Percentiles rank a stretch among this genome's conserved stretches.
Conservation (phyloP, 331 rosid species). For the Rhamnella rubrinervis region DNA sequence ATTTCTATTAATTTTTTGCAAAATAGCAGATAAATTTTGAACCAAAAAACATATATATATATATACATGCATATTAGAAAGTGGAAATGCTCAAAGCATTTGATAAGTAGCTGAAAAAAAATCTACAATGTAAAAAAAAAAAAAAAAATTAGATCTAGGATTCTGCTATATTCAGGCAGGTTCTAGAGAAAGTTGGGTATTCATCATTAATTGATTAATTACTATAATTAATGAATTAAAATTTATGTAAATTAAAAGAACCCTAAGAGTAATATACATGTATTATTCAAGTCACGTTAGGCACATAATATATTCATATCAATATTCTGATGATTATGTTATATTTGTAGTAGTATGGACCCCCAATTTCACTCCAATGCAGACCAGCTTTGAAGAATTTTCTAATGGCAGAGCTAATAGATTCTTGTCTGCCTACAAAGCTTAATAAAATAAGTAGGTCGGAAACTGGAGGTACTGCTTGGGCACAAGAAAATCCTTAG, state of each 20-base stretch:
- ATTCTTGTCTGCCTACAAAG: constrained; percentile 36
- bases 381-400: constrained; percentile 34
- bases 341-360: constrained; percentile 22
- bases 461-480: neutral
- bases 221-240: constrained; percentile 2
- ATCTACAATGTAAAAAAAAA: too few species aligned
- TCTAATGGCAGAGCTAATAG: constrained; percentile 31
- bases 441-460: constrained; percentile 1
- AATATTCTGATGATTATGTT: constrained; percentile 50
- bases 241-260: neutral
- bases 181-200: constrained; percentile 9
- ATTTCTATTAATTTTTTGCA: too few species aligned
- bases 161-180: too few species aligned
- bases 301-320: constrained; percentile 56
- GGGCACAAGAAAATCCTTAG: neutral
- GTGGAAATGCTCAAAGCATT: too few species aligned
- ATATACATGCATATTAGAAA: too few species aligned
- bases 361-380: constrained; percentile 4
- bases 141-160: too few species aligned
- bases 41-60: too few species aligned
- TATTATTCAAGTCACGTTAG: constrained; percentile 52
- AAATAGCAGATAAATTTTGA: too few species aligned
- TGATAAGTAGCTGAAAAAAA: too few species aligned
- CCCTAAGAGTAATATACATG: constrained; percentile 25
- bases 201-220: constrained; percentile 21